These are phyloP conservation scores for Nemania serpens DNA, from an alignment of 2,329 filamentous ascomycete genomes.

Conservation along the genomic window DNA sequence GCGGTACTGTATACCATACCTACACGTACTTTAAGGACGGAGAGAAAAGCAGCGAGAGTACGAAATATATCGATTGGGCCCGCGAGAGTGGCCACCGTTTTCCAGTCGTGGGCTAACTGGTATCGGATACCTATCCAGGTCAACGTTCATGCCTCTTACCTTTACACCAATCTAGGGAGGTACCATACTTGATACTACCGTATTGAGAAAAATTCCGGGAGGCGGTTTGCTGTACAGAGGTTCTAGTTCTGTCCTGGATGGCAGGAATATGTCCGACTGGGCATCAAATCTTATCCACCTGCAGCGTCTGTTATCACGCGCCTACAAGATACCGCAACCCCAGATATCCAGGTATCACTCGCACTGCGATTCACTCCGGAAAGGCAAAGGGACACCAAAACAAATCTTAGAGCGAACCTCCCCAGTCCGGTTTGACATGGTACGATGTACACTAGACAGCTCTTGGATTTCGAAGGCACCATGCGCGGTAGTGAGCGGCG, in stretches of 20 bases:
- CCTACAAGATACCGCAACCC: too few relatives aligned
- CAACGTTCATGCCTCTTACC: neutral
- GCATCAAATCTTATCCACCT: neutral
- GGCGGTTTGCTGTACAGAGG: neutral
- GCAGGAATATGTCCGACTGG: neutral
- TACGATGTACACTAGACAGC: neutral
- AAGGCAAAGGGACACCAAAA: neutral
- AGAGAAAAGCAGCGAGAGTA: constrained; percentile 12
- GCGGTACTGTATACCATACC: neutral
- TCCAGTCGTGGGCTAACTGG: neutral
- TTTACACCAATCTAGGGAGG: too few relatives aligned
- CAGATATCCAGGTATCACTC: neutral
- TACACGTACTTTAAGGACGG: neutral
- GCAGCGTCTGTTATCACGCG: too few relatives aligned
- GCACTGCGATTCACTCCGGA: neutral
- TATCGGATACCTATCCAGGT: neutral
- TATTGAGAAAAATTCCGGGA: neutral
- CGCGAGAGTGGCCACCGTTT: neutral
- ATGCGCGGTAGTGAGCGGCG: neutral
- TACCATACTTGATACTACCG: neutral
- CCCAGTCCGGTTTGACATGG: neutral
- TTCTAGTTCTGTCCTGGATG: neutral
- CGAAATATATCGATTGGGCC: neutral
- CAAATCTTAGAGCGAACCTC: constrained; percentile 8
- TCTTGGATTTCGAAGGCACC: neutral